Base-by-base conservation (phyloP, 768 basidiomycete species). In the Coprinopsis marcescibilis region DNA sequence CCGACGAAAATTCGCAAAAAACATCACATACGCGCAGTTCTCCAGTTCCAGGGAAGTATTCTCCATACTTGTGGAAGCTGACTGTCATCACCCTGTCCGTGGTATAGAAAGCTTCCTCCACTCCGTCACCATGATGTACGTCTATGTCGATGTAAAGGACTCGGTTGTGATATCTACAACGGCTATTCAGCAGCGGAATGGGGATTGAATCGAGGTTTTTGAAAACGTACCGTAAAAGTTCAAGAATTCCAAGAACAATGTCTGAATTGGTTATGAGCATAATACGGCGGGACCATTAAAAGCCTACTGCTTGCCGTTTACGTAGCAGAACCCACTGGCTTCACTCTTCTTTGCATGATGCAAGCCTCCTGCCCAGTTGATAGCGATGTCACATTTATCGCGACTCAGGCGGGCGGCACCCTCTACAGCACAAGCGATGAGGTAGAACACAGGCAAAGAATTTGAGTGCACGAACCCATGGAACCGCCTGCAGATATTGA, bases 331-430 rank as follows among this genome's bases (percentile, higher is more conserved):
- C 1, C 96, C 96, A 56, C 90, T 94, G 0, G 96, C 96, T 68
- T 99, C 96, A 35, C 92, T 91, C 72, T 98, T 99, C 71, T 98
- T 99, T 2, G 96, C 93, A 60, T 99, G 96, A 63, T 99, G 96
- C 36, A 99, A 72, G 13, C 96, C 96, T 12, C 96, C 96, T 7
- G 96, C 95, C 96, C 96, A 99, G 60, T 99, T 99, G 46, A 99
- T 82, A 2, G 96, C 96, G 55, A 98, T 98, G 63, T 99, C 96
- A 62, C 94, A 97, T 62, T 98, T 97, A 66, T 97, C 93, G 50
- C 94, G 75, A 56, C 91, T 95, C 14, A 98, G 67, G 25, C 95
- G 77, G 6, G 96, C 94, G 32, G 96, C 96, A 36, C 96, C 96
- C 90, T 97, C 94, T 97, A 48, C 52, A 29, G 49, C 30, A n/a